Evolutionary conservation across 75 land plant genomes (phyloP), one percentile per base, ranked within the genome.

Genomic region (Picea glauca): DNA sequence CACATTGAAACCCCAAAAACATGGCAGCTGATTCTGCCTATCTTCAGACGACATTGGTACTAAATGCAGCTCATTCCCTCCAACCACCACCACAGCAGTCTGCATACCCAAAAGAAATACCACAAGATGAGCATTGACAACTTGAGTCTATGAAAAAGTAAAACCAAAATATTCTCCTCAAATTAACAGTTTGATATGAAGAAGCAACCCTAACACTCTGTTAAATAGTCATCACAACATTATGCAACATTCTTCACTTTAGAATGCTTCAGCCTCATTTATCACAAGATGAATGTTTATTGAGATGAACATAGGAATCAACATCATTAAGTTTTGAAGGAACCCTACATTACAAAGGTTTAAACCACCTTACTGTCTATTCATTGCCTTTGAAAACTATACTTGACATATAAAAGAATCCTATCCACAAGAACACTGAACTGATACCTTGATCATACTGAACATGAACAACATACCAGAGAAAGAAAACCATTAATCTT

Each of bases 1-100:
- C 15, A 88, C 84, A 70, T 58, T 79, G 81, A 92, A 96, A 13
- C 92, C 99, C 99, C 99, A 96, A 72, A 96, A 96, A 77, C 89
- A 90, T 65, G 91, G 80, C 81, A 14, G 58, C 31, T 67, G 66
- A 54, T 58, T 68, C 1, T 81, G 83, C 58, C 82, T 81, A 77
- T 77, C 83, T 57, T 86, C 76, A 54, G 90, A 84, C 78, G 43
- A 56, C 98, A 96, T 94, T 26, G 99, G 93, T 78, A 96, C 98
- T 81, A 96, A 87, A 84, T 96, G 98, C 14, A 96, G 76, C 81
- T 96, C 98, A 58, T 83, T 84, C 33, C 80, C 88, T 60, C 90
- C 94, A 17, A 85, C 43, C 4, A 77, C 50, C 62, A 89, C 67
- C 6, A 96, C 81, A 58, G 99, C 99, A 80, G 98, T 94, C 99